Percentiles rank a stretch among this genome's conserved stretches.
phyloP scores from a whole-genome alignment of 2,329 filamentous ascomycete genomes.

The Diaporthe citrichinensis region DNA sequence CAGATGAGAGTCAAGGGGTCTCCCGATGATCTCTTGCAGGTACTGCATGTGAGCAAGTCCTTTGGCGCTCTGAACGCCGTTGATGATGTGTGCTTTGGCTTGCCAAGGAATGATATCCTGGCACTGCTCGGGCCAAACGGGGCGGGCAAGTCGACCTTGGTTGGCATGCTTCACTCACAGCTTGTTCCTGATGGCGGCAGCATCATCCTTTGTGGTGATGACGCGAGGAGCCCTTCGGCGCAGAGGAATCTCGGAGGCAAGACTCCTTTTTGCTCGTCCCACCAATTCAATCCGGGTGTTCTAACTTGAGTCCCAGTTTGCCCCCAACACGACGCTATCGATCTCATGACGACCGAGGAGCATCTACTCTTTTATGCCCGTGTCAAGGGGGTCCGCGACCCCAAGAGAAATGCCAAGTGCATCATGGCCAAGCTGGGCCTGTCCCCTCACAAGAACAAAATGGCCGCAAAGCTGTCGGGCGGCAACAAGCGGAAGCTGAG shows the following conservation, averaged over 20 bases:
- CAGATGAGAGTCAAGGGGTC: constrained; percentile 4
- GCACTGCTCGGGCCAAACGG: not conserved
- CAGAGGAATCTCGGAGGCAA: constrained; percentile 1
- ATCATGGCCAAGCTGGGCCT: constrained; percentile 1
- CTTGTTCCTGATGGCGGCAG: not conserved
- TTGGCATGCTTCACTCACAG: not conserved
- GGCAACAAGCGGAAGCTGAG: constrained; percentile 15
- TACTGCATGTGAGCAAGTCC: constrained; percentile 7
- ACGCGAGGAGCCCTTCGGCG: not conserved
- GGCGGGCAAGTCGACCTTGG: not conserved
- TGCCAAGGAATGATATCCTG: not conserved
- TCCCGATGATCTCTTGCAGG: not conserved
- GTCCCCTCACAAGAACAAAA: constrained; percentile 8
- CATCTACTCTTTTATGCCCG: not conserved
- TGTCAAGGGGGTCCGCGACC: not conserved
- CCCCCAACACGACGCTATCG: not conserved
- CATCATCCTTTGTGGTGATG: not conserved
- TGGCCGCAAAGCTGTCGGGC: not conserved
- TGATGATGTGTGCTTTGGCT: not conserved
- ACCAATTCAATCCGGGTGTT: accelerated
- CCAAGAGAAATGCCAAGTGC: not conserved
- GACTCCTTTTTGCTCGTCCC: accelerated
- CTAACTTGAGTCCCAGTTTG: not conserved
- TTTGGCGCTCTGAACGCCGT: not conserved
- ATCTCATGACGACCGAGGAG: constrained; percentile 5